Evolutionary conservation across 257 asterid genomes (phyloP).

Genomic region (Salvia hispanica): DNA sequence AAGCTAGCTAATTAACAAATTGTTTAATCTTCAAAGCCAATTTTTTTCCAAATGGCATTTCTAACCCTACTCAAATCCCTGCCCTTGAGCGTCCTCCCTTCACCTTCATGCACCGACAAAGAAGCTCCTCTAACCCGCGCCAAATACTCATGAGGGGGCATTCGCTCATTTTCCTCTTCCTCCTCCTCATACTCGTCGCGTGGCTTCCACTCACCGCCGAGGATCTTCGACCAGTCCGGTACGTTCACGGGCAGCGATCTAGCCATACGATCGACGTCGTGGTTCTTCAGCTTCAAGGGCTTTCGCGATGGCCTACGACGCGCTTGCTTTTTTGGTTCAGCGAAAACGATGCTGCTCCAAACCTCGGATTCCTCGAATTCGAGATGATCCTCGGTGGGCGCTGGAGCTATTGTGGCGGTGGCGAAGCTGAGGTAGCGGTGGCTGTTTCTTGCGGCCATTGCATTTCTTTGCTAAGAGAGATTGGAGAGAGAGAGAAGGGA

Average conservation of each 20-base stretch:
- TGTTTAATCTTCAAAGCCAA: slow-evolving; percentile 65
- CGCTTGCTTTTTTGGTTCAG: slow-evolving; percentile 32
- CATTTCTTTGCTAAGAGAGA: not conserved
- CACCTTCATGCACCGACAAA: slow-evolving; percentile 59
- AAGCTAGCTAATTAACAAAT: not conserved
- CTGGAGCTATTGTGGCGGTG: slow-evolving; percentile 21
- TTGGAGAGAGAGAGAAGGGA: not conserved
- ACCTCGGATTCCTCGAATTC: slow-evolving; percentile 65
- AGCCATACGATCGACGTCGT: slow-evolving; percentile 1
- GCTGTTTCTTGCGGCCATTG: slow-evolving; percentile 51
- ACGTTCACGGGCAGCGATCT: slow-evolving; percentile 63
- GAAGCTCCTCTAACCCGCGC: slow-evolving; percentile 44
- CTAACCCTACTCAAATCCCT: slow-evolving; percentile 57
- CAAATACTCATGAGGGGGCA: slow-evolving; percentile 38
- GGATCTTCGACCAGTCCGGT: slow-evolving; percentile 76
- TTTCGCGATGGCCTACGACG: slow-evolving; percentile 32
- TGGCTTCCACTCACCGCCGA: slow-evolving; percentile 47
- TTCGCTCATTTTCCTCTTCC: slow-evolving; percentile 29
- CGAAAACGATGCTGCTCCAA: slow-evolving; percentile 38
- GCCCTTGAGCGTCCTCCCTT: slow-evolving; percentile 64
- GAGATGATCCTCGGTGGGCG: slow-evolving; percentile 32
- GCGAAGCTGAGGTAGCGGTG: slow-evolving; percentile 42
- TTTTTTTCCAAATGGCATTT: slow-evolving; percentile 79
- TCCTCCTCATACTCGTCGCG: slow-evolving; percentile 29
- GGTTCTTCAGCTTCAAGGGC: slow-evolving; percentile 31